Percentiles rank a stretch among this genome's conserved stretches.
Evolutionary conservation across 257 asterid genomes (phyloP).

Genomic region (Gentiana straminea): DNA sequence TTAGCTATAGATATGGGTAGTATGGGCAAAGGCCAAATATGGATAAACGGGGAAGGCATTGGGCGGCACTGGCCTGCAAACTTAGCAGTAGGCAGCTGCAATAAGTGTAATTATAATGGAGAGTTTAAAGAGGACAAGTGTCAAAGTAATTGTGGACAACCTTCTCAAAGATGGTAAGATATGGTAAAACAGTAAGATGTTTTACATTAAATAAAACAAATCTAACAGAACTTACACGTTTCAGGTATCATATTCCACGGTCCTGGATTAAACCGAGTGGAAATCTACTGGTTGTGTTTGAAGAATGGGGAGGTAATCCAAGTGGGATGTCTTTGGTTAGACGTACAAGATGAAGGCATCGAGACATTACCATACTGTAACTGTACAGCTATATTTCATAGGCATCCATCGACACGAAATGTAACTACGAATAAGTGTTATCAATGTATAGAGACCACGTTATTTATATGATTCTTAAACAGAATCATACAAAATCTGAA

Average conservation of each 20-base stretch:
- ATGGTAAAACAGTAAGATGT: neutral
- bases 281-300: conserved; percentile 60
- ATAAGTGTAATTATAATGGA: conserved; percentile 65
- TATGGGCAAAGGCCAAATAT: conserved; percentile 91
- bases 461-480: too few relatives aligned
- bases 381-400: conserved; percentile 6
- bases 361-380: neutral
- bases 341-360: conserved; percentile 23
- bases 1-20: conserved; percentile 72
- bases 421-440: conserved; percentile 2
- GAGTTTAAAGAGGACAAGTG: conserved; percentile 63
- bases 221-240: conserved; percentile 6
- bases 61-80: conserved; percentile 95
- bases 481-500: too few relatives aligned
- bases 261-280: conserved; percentile 72
- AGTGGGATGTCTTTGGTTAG: conserved; percentile 43
- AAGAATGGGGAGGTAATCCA: conserved; percentile 83
- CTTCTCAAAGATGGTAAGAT: conserved; percentile 88
- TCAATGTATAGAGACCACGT: too few relatives aligned
- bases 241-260: conserved; percentile 80
- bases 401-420: neutral
- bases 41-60: conserved; percentile 83
- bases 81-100: conserved; percentile 63
- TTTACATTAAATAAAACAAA: neutral
- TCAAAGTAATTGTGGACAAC: conserved; percentile 58